Base-by-base conservation (phyloP, 164 flowering plant species). In the Kalanchoe fedtschenkoi region DNA sequence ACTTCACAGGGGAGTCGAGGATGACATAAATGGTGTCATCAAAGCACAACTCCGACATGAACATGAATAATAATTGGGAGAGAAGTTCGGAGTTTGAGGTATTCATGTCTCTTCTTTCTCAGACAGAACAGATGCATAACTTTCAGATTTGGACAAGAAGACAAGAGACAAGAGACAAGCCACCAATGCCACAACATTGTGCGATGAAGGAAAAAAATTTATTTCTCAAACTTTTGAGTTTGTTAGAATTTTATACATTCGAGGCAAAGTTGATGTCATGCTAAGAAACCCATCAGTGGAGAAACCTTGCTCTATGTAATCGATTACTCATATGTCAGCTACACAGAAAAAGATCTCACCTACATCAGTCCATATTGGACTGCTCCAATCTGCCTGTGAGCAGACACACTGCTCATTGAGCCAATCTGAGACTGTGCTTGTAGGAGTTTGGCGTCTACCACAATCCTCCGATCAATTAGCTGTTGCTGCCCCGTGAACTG, bases 311-410 rank as follows among this genome's bases (percentile, higher is more conserved):
- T 42, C 46, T 42, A 42, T n/a, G 6, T 4, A 44, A 44, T 10
- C 24, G 29, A 47, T 47, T 47, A 47, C 55, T 21, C 28, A 22
- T 47, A 24, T 26, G 56, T 24, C 17, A 51, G 17, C 32, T 51
- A 51, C 16, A 51, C 32, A 26, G 17, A 26, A 26, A 11, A 16
- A 13, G 26, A 10, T 24, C 56, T 24, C 56, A 37, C 39, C 11
- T 51, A 51, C 3, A 47, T 51, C 80, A 83, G 66, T 54, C 92
- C 91, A 70, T 51, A 83, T 66, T 81, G 89, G 68, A 88, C 79
- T 39, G 83, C 44, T 13, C 87, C 88, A 10, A 82, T 78, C 60
- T 86, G 84, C 51, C 95, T 73, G 64, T 82, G 83, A 47, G 82
- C 72, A 42, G 85, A 80, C 1, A 73, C 76, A 22, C 71, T 73